Conservation (phyloP, 805 yeast species). For the Teunomyces gatunensis region DNA sequence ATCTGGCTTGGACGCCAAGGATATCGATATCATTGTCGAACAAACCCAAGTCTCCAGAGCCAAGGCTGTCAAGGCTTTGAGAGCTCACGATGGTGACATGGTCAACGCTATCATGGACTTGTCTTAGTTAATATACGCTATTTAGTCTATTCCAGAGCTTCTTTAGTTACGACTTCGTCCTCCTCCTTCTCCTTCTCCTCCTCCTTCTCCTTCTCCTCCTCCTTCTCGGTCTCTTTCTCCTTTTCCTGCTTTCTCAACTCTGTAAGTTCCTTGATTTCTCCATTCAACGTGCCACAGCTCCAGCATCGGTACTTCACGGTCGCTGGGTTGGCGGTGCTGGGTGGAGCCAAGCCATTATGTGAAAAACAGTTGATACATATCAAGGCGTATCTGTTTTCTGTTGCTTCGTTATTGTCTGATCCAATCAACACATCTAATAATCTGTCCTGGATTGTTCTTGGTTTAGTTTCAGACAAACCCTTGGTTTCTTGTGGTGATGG, state of each 20-base stretch:
- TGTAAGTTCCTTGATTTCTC: conserved; percentile 10
- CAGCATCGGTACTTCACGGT: conserved; percentile 62
- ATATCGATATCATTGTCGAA: conserved; percentile 81
- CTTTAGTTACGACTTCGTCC: neutral
- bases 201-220: neutral
- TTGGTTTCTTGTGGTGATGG: neutral
- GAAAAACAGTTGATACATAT: conserved; percentile 63
- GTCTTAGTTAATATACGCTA: conserved; percentile 28
- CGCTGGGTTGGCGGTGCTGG: conserved; percentile 50
- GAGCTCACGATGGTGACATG: conserved; percentile 85
- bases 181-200: neutral
- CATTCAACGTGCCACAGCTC: conserved; percentile 51
- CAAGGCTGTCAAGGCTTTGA: conserved; percentile 90
- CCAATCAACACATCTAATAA: conserved; percentile 39
- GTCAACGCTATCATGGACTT: conserved; percentile 94
- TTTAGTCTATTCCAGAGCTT: neutral
- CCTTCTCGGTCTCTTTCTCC: neutral
- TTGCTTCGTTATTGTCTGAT: conserved; percentile 63
- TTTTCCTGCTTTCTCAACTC: neutral
- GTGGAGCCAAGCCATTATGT: conserved; percentile 84
- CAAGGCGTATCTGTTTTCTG: conserved; percentile 63
- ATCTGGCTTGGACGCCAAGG: conserved; percentile 77
- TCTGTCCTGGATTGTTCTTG: conserved; percentile 34
- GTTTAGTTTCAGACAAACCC: neutral
- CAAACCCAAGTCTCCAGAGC: conserved; percentile 88